Evolutionary conservation across 768 basidiomycete species (phyloP).

Genomic region (Termitomyces sp.): DNA sequence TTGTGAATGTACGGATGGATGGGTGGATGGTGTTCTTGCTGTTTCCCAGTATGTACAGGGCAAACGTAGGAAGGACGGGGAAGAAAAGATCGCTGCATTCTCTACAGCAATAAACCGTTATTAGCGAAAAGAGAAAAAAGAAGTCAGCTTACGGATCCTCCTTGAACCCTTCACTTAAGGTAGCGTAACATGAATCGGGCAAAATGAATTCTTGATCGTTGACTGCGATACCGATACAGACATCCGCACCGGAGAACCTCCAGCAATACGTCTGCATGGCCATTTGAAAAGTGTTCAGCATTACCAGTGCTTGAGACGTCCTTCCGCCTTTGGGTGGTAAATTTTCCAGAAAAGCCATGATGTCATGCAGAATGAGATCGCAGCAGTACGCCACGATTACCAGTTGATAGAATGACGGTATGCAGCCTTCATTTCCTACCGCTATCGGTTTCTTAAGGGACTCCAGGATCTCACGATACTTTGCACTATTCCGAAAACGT

Average conservation of each 20-base stretch:
- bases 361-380: constrained; percentile 27
- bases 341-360: constrained; percentile 29
- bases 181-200: constrained; percentile 52
- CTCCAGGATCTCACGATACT: constrained; percentile 38
- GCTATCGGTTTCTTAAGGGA: constrained; percentile 26
- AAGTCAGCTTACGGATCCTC: constrained; percentile 30
- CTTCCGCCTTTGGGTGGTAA: constrained; percentile 13
- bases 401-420: constrained; percentile 26
- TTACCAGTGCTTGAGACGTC: constrained; percentile 4
- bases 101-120: constrained; percentile 21
- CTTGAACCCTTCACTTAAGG: constrained; percentile 46
- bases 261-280: constrained; percentile 43
- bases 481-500: constrained; percentile 52
- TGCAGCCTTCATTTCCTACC: neutral
- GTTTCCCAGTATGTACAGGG: constrained; percentile 49
- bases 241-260: constrained; percentile 44
- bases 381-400: constrained; percentile 27
- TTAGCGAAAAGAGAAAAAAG: too few species aligned
- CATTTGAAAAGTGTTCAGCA: constrained; percentile 21
- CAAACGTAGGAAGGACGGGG: constrained; percentile 49
- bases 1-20: constrained; percentile 2
- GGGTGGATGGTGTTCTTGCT: constrained; percentile 15
- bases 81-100: constrained; percentile 53
- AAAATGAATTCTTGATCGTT: constrained; percentile 57
- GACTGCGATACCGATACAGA: constrained; percentile 50